A percentile compares a stretch with the other conserved stretches of the same genome.
Conservation (phyloP, 1,284 basidiomycete genomes). For the Thelephora terrestris region DNA sequence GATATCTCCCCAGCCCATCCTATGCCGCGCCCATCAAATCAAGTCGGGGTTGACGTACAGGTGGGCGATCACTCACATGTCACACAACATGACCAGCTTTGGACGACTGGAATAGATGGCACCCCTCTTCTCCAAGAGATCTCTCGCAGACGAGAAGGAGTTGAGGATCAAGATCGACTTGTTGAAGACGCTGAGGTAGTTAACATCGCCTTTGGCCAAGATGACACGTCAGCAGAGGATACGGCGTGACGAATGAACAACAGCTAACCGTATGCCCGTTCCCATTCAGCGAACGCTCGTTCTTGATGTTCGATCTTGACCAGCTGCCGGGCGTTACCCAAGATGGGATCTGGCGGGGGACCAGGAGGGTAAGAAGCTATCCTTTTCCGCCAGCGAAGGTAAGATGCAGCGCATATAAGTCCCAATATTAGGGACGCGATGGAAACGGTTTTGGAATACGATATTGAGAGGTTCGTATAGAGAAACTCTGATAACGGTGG, state of each 20-base stretch:
- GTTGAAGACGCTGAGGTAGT: constrained; percentile 25
- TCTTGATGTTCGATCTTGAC: constrained; percentile 13
- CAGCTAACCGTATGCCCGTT: constrained; percentile 11
- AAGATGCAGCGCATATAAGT: too few relatives aligned
- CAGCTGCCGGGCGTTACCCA: constrained; percentile 17
- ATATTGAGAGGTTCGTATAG: too few relatives aligned
- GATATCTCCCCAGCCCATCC: constrained; percentile 10
- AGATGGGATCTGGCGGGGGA: constrained; percentile 11
- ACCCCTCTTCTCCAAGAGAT: constrained; percentile 33
- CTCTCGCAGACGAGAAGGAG: constrained; percentile 23
- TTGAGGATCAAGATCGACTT: constrained; percentile 28
- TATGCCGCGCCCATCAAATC: neutral
- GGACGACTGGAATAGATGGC: constrained; percentile 30
- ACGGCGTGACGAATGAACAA: neutral
- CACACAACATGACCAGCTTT: constrained; percentile 16
- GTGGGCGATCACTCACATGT: constrained; percentile 19
- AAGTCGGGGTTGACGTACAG: constrained; percentile 11
- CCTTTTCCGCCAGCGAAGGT: too few relatives aligned
- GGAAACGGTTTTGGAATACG: too few relatives aligned
- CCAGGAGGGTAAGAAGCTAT: constrained; percentile 11
- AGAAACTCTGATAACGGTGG: too few relatives aligned
- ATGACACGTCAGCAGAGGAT: neutral
- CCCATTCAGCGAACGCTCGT: constrained; percentile 14
- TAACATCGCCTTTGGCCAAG: constrained; percentile 22
- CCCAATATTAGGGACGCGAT: too few relatives aligned